Evolutionary conservation across 177 flowering plant species (phyloP).

Genomic region (Vitis hybrid): DNA sequence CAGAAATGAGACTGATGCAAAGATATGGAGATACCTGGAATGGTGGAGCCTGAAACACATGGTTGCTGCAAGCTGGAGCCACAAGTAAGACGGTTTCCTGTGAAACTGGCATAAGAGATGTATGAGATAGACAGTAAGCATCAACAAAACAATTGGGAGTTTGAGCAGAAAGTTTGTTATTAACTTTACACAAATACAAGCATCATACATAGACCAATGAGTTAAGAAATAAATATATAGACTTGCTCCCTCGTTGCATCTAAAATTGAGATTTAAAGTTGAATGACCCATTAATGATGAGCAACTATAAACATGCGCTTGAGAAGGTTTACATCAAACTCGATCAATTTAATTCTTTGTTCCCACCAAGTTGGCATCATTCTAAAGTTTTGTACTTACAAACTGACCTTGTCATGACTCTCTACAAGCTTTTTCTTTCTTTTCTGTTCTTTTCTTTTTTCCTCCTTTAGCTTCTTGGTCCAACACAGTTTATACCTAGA

Average conservation of each 20-base stretch:
- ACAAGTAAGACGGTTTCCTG: slow-evolving; percentile 68
- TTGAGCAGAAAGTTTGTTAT: not conserved
- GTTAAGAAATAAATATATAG: not conserved
- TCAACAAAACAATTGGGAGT: not conserved
- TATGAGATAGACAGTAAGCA: not conserved
- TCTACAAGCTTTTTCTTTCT: too few relatives aligned
- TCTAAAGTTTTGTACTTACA: too few relatives aligned
- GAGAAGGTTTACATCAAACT: too few relatives aligned
- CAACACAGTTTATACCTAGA: too few relatives aligned
- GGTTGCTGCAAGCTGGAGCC: slow-evolving; percentile 58
- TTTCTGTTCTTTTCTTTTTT: too few relatives aligned
- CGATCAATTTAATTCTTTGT: too few relatives aligned
- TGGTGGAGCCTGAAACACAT: slow-evolving; percentile 54
- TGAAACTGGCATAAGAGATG: slow-evolving; percentile 51
- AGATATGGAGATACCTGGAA: slow-evolving; percentile 38
- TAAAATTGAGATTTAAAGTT: not conserved
- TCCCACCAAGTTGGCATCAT: too few relatives aligned
- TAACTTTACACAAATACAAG: not conserved
- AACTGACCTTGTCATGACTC: too few relatives aligned
- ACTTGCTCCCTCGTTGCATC: not conserved
- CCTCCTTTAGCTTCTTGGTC: too few relatives aligned
- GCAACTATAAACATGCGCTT: too few relatives aligned
- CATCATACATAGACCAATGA: not conserved
- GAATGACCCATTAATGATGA: not conserved
- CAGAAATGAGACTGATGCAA: not conserved